A percentile compares a stretch with the other conserved stretches of the same genome.
Evolutionary conservation across 768 basidiomycete genomes (phyloP).

Genomic region (Candolleomyces aberdarensis): DNA sequence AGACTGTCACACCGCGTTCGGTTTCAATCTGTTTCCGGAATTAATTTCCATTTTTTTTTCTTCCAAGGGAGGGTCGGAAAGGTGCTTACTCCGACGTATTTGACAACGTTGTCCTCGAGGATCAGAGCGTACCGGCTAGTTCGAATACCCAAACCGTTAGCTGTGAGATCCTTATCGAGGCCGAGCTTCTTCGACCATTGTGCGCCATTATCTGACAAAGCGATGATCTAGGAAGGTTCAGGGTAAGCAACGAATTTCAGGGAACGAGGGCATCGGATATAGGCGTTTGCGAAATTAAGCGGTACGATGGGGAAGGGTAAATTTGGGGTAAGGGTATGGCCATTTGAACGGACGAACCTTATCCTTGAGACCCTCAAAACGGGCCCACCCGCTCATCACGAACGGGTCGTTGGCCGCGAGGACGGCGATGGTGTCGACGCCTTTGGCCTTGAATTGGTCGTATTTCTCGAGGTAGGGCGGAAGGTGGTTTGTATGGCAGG

Average conservation of each 20-base stretch:
- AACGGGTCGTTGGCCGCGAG: constrained; percentile 79
- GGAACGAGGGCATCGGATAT: no score
- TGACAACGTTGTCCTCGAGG: constrained; percentile 68
- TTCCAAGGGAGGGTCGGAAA: not conserved
- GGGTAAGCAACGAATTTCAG: no score
- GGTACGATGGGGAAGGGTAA: no score
- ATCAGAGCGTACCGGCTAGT: constrained; percentile 62
- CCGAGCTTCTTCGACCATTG: constrained; percentile 56
- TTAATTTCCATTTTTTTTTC: constrained; percentile 9
- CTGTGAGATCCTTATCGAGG: constrained; percentile 50
- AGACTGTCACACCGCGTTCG: constrained; percentile 49
- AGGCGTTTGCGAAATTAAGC: no score
- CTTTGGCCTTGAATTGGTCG: constrained; percentile 75
- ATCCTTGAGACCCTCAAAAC: constrained; percentile 60
- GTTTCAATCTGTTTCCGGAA: constrained; percentile 41
- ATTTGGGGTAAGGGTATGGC: no score
- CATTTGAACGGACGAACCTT: constrained; percentile 38
- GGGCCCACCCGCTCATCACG: constrained; percentile 65
- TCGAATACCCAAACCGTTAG: constrained; percentile 50
- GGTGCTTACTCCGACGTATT: constrained; percentile 52
- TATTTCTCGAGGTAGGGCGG: constrained; percentile 66
- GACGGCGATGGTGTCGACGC: constrained; percentile 70
- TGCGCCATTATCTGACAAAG: constrained; percentile 53
- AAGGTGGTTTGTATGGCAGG: constrained; percentile 65
- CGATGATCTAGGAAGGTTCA: constrained; percentile 43